phyloP scores from a whole-genome alignment of 1,139 yeast genomes.

The Hyphopichia khmerensis region DNA sequence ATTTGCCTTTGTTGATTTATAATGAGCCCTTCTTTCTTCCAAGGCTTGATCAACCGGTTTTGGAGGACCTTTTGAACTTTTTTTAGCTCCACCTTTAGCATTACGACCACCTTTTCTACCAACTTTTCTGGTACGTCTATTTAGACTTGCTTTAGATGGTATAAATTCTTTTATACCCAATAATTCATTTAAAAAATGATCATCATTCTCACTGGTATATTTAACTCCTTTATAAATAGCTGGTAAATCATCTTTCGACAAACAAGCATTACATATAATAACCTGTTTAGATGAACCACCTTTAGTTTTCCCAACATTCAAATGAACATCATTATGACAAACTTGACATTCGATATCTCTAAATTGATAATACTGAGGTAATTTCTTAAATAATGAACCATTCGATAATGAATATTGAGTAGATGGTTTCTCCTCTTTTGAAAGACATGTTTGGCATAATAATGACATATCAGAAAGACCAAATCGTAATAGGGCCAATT shows the following conservation, averaged over 20 bases:
- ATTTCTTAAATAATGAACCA: conserved; percentile 52
- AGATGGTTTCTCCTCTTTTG: conserved; percentile 47
- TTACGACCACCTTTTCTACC: conserved; percentile 27
- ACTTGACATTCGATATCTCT: conserved; percentile 49
- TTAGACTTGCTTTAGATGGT: conserved; percentile 17
- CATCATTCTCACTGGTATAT: conserved; percentile 48
- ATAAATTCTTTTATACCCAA: conserved; percentile 50
- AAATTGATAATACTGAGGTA: conserved; percentile 47
- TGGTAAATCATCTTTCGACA: conserved; percentile 20
- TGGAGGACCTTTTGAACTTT: conserved; percentile 16
- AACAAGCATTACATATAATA: conserved; percentile 45
- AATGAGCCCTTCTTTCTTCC: conserved; percentile 41
- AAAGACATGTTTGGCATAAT: conserved; percentile 48
- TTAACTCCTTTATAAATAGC: conserved; percentile 10
- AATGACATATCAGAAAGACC: conserved; percentile 57
- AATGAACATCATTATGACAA: conserved; percentile 42
- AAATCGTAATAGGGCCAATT: conserved; percentile 48
- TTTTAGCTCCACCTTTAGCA: conserved; percentile 8
- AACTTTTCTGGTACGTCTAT: conserved; percentile 20
- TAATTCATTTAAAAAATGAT: conserved; percentile 44
- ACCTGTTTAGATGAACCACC: conserved; percentile 15
- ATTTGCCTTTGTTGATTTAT: conserved; percentile 31
- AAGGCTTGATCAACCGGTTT: conserved; percentile 28
- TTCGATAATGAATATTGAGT: conserved; percentile 53
- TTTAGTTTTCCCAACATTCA: conserved; percentile 32